Evolutionary conservation across 1,284 basidiomycete species (phyloP).

Genomic region (Ceratobasidium sp.): DNA sequence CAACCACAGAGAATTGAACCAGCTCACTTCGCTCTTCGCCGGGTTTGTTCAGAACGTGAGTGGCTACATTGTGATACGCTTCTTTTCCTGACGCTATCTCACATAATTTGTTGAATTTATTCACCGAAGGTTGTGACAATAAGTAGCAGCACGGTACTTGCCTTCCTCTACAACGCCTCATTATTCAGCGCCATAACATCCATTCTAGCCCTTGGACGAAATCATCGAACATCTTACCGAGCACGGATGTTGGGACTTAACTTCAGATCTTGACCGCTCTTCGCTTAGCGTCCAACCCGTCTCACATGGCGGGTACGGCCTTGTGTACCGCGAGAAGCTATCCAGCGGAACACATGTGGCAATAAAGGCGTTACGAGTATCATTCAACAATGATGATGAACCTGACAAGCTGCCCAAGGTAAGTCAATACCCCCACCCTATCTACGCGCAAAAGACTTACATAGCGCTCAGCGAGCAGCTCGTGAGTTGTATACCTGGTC

Average conservation of each 20-base stretch:
- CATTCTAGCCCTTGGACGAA: background rate
- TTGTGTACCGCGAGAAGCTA: background rate
- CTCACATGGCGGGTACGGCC: constrained; percentile 5
- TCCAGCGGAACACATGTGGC: background rate
- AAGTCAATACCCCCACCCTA: background rate
- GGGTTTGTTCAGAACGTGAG: background rate
- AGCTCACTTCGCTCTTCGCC: background rate
- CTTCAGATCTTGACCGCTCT: background rate
- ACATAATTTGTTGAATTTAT: background rate
- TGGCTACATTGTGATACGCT: background rate
- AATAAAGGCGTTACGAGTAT: constrained; percentile 8
- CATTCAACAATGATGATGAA: background rate
- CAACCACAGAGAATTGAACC: background rate
- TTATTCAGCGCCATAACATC: background rate
- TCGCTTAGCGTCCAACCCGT: background rate
- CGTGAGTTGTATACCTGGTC: constrained; percentile 14
- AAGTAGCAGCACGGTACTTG: background rate
- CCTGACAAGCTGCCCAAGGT: background rate
- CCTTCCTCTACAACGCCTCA: background rate
- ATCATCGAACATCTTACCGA: background rate
- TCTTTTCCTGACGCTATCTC: background rate
- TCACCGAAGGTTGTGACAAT: background rate
- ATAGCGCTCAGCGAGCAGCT: background rate
- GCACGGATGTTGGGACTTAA: constrained; percentile 6
- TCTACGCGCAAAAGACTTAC: background rate